These are phyloP conservation scores for Solanum dulcamara DNA, from an alignment of 257 asterid genomes.

Conservation along the genomic window DNA sequence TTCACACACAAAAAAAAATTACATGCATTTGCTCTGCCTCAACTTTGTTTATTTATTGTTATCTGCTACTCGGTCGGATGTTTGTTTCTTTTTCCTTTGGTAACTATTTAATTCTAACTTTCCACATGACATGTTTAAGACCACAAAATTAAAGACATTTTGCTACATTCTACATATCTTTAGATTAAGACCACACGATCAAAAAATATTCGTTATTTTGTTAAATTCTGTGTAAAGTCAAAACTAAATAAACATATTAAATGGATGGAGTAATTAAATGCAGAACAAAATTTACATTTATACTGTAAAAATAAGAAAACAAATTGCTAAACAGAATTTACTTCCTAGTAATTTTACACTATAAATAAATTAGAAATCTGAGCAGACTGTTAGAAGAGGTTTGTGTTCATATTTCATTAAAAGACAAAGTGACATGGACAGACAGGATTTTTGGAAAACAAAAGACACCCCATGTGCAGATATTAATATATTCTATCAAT, in stretches of 20 bases:
- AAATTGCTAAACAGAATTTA: not conserved
- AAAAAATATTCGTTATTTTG: too few relatives aligned
- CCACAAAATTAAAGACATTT: too few relatives aligned
- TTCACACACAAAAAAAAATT: not conserved
- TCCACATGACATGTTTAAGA: not conserved
- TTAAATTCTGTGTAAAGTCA: too few relatives aligned
- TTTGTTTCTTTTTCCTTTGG: not conserved
- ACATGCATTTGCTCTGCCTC: not conserved
- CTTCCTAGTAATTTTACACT: not conserved
- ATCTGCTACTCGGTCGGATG: not conserved
- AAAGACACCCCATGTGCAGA: slow-evolving; percentile 35
- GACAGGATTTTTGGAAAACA: slow-evolving; percentile 5
- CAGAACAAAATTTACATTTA: not conserved
- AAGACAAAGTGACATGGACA: slow-evolving; percentile 6
- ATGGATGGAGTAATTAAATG: not conserved
- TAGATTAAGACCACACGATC: too few relatives aligned
- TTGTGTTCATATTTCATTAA: not conserved
- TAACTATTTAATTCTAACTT: not conserved
- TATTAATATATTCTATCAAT: slow-evolving; percentile 5
- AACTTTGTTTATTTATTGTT: not conserved
- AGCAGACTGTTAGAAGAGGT: not conserved
- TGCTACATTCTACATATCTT: too few relatives aligned
- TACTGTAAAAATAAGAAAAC: not conserved
- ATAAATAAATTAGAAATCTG: not conserved
- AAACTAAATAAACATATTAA: not conserved